A percentile compares a stretch with the other conserved stretches of the same genome.
phyloP scores from a whole-genome alignment of 306 rosid species.

The Sindora glabra region DNA sequence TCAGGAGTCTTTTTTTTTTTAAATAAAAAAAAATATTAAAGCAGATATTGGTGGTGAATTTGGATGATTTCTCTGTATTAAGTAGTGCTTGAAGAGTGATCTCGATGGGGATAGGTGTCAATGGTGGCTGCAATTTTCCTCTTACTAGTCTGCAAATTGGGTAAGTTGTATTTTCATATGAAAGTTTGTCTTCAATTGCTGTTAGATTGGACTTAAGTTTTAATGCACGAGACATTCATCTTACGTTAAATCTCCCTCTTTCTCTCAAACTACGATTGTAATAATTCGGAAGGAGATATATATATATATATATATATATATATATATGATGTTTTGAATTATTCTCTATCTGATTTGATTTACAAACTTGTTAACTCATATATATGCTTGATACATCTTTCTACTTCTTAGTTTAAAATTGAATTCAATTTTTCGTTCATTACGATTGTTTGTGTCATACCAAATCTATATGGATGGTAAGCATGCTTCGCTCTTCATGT shows the following conservation, averaged over 20 bases:
- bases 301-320: no score
- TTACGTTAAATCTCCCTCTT: no score
- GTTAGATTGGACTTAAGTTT: background rate
- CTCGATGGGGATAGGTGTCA: slow-evolving; percentile 58
- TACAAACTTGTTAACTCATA: background rate
- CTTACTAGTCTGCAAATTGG: slow-evolving; percentile 83
- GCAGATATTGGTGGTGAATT: slow-evolving; percentile 35
- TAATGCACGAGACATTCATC: background rate
- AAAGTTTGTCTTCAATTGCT: background rate
- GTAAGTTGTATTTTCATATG: slow-evolving; percentile 18
- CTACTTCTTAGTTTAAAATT: background rate
- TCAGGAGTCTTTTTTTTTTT: background rate
- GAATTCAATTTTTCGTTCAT: background rate
- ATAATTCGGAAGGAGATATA: no score
- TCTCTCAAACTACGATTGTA: no score
- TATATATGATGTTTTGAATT: background rate
- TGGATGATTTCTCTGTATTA: background rate
- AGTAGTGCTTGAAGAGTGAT: slow-evolving; percentile 2
- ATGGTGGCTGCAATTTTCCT: slow-evolving; percentile 52
- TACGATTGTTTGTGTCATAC: background rate
- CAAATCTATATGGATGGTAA: background rate
- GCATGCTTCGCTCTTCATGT: background rate
- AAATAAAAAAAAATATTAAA: background rate
- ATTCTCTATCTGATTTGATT: background rate
- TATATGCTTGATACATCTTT: background rate